Evolutionary conservation across 192 early-diverging fungal species (phyloP).

Genomic region (Mortierella alpina): DNA sequence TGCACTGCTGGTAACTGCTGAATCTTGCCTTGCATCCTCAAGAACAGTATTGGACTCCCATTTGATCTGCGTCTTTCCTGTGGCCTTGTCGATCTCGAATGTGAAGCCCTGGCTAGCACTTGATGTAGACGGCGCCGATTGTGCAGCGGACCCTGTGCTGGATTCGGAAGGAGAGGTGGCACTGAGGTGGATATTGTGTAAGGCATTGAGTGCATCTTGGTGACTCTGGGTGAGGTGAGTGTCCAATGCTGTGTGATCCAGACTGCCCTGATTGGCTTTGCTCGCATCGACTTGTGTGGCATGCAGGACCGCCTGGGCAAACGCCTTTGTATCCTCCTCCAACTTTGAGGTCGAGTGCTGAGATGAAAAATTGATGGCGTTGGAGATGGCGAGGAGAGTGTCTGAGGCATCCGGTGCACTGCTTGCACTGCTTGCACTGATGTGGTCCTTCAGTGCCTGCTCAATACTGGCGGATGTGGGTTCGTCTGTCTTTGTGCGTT

Average conservation of each 20-base stretch:
- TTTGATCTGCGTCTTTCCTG: constrained; percentile 51
- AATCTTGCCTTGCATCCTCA: neutral
- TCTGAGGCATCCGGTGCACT: constrained; percentile 9
- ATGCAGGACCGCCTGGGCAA: constrained; percentile 36
- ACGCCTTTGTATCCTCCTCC: constrained; percentile 23
- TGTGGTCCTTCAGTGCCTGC: constrained; percentile 1
- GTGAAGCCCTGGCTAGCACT: constrained; percentile 22
- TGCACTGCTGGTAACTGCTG: neutral
- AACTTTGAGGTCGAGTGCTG: constrained; percentile 10
- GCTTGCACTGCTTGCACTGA: neutral
- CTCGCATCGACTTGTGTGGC: constrained; percentile 20
- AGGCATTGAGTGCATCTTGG: neutral
- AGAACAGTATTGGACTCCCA: constrained; percentile 19
- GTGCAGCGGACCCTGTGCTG: neutral
- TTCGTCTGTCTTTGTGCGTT: neutral
- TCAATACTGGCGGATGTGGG: neutral
- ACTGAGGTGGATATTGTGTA: constrained; percentile 8
- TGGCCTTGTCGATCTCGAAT: constrained; percentile 45
- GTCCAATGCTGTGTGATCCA: neutral
- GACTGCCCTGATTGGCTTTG: constrained; percentile 1
- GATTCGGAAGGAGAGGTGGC: neutral
- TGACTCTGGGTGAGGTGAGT: neutral
- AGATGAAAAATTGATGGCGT: constrained; percentile 26
- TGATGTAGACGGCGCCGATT: neutral
- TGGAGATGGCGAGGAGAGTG: constrained; percentile 18